These are phyloP conservation scores for Gossypium bickii DNA, from an alignment of 345 rosid genomes.

Conservation along the genomic window DNA sequence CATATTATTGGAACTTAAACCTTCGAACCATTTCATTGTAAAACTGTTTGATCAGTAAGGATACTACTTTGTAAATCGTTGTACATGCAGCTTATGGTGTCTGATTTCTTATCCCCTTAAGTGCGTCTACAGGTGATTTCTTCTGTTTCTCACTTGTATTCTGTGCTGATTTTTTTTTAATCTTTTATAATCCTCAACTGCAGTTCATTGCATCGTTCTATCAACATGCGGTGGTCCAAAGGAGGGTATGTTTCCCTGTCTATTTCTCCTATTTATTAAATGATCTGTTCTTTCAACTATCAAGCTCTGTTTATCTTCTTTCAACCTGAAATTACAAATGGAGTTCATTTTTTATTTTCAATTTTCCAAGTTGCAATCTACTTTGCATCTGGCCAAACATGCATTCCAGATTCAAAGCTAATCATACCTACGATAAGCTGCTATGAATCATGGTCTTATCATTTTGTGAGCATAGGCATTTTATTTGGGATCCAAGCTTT, in stretches of 20 bases:
- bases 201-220: slow-evolving; percentile 88
- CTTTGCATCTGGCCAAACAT: neutral
- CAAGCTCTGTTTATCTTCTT: neutral
- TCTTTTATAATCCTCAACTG: slow-evolving; percentile 26
- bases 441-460: neutral
- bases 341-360: neutral
- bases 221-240: slow-evolving; percentile 87
- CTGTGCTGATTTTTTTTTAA: neutral
- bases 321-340: neutral
- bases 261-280: slow-evolving; percentile 1
- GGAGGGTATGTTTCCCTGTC: slow-evolving; percentile 59
- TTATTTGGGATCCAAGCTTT: neutral
- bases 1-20: neutral
- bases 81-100: neutral
- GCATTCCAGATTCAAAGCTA: neutral
- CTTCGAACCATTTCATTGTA: neutral
- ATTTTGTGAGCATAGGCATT: neutral
- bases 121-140: neutral
- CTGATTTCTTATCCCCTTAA: slow-evolving; percentile 9
- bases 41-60: neutral
- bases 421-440: neutral
- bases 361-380: neutral
- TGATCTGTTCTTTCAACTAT: neutral
- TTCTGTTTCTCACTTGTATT: neutral
- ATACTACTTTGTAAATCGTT: neutral